Base-by-base conservation (phyloP, 2,329 filamentous ascomycete species). In the Fusarium euwallaceae region DNA sequence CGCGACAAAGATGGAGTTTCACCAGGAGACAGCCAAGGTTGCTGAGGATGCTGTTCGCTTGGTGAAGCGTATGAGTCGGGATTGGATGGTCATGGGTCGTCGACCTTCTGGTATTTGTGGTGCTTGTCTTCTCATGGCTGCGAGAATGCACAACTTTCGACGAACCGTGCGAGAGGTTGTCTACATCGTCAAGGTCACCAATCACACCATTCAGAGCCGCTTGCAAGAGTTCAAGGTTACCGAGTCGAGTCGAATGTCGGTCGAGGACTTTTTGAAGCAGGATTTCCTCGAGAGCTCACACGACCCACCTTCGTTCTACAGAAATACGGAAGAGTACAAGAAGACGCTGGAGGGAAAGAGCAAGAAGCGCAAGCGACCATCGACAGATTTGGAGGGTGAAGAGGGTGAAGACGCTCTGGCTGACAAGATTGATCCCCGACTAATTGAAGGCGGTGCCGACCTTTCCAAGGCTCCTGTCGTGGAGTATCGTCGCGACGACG, bases 101-200 rank as follows among this genome's bases (percentile, higher is more conserved):
- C 92, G 97, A 45, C 97, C 97, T 17, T 96, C 96, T 8, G 97
- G 97, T 75, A 92, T 98, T 64, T 98, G 95, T 82, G 97, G 97
- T 71, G 97, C 97, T 14, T 97, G 95, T 76, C 89, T 99, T 58
- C 94, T 99, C 71, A 92, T 99, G 82, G 97, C 97, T 8, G 96
- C 97, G 10, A 93, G 97, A 62, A 98, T 98, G 93, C 97, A 98
- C 88, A 98, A 98, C 83, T 99, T 97, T 81, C 93, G 96, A 53
- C 92, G 97, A 20, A 98, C 95, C 0, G 92, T 97, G 14, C 91
- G 95, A 34, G 97, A 99, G 83, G 94, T 99, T 10, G 96, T 98
- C n/a, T 98, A 98, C 81, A 94, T 98, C 41, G 96, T 98, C 81
- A 98, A 98, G 81, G 95, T 98, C 61, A 97, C 95, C 48, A 97